Evolutionary conservation across 805 yeast species (phyloP).

Genomic region (Starmerella tilneyi): DNA sequence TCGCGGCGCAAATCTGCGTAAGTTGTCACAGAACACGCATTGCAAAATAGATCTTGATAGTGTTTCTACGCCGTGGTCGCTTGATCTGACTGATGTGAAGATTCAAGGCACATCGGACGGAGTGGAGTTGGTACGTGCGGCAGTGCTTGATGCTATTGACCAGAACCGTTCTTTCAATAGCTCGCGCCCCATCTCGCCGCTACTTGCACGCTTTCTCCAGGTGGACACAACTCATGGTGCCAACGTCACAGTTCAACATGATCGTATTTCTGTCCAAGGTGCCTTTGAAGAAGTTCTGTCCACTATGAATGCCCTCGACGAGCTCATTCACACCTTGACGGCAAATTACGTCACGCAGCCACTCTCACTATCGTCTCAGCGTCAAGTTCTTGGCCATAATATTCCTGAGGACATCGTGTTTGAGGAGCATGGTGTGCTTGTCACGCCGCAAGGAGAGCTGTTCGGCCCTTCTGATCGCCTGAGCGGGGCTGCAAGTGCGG

Average conservation of each 20-base stretch:
- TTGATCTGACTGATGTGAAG: slow-evolving; percentile 10
- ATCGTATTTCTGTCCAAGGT: slow-evolving; percentile 10
- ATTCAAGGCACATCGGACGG: slow-evolving; percentile 9
- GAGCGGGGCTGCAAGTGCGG: slow-evolving; percentile 49
- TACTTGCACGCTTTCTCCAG: background rate
- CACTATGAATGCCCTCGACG: slow-evolving; percentile 12
- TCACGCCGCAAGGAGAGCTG: slow-evolving; percentile 45
- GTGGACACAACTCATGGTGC: slow-evolving; percentile 1
- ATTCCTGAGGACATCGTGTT: slow-evolving; percentile 1
- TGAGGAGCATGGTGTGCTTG: slow-evolving; percentile 29
- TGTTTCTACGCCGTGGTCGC: slow-evolving; percentile 9
- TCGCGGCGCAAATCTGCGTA: slow-evolving; percentile 20
- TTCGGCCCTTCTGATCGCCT: slow-evolving; percentile 52
- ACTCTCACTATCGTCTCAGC: background rate
- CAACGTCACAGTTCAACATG: background rate
- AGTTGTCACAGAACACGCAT: slow-evolving; percentile 7
- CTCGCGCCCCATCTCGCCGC: slow-evolving; percentile 7
- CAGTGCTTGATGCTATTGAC: slow-evolving; percentile 4
- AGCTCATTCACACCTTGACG: background rate
- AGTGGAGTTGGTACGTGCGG: slow-evolving; percentile 5
- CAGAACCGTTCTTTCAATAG: slow-evolving; percentile 6
- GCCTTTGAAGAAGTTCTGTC: background rate
- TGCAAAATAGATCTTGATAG: slow-evolving; percentile 12
- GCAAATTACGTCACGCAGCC: slow-evolving; percentile 5
- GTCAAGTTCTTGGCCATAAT: background rate